Conservation (phyloP, 106 monocot species). For the Phalaenopsis aphrodite region DNA sequence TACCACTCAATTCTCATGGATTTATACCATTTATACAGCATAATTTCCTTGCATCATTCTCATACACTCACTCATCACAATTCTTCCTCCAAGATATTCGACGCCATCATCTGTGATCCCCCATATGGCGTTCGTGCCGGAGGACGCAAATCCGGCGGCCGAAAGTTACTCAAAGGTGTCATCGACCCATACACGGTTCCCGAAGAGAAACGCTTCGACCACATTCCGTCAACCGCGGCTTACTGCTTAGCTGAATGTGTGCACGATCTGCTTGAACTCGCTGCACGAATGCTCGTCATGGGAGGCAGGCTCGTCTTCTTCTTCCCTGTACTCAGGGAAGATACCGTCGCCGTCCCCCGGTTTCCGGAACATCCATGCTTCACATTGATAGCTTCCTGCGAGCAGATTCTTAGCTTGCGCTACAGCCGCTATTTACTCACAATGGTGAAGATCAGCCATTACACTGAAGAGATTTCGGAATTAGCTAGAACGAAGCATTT, state of each 20-base stretch:
- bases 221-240: conserved; percentile 93
- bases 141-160: conserved; percentile 91
- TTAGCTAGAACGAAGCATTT: conserved; percentile 43
- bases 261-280: conserved; percentile 80
- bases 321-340: conserved; percentile 80
- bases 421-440: conserved; percentile 34
- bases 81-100: conserved; percentile 48
- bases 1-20: too few relatives aligned
- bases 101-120: conserved; percentile 97
- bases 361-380: conserved; percentile 93
- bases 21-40: not conserved
- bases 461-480: conserved; percentile 56
- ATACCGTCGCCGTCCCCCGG: conserved; percentile 24
- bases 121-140: conserved; percentile 98
- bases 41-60: not conserved
- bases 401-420: conserved; percentile 77
- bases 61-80: not conserved
- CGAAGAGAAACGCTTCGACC: conserved; percentile 68
- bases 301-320: conserved; percentile 90
- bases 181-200: conserved; percentile 83
- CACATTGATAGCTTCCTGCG: conserved; percentile 45
- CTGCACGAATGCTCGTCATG: conserved; percentile 84
- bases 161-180: conserved; percentile 73
- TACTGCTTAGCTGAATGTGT: conserved; percentile 84
- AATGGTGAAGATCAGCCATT: conserved; percentile 73